These are phyloP conservation scores for Mollisiaceae sp. DNA, from an alignment of 2,329 filamentous ascomycete genomes.

Conservation along the genomic window DNA sequence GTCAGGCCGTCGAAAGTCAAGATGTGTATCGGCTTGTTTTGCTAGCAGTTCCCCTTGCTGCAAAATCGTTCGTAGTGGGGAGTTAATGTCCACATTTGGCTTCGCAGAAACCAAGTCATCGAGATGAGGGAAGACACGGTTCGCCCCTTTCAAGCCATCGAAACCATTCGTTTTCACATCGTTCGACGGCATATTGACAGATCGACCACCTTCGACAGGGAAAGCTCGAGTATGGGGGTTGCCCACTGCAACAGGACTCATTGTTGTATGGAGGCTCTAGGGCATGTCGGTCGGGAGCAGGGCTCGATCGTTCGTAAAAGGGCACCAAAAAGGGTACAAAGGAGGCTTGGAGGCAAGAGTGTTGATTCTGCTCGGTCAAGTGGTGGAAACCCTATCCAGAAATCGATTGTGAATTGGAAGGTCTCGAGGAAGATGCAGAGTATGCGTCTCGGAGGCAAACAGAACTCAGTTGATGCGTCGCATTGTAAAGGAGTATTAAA, in stretches of 20 bases:
- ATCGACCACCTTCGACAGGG: conserved; percentile 35
- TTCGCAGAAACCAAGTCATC: conserved; percentile 48
- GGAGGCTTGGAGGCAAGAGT: background rate
- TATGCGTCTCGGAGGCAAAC: background rate
- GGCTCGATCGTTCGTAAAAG: background rate
- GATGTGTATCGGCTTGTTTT: conserved; percentile 63
- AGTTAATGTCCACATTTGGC: conserved; percentile 41
- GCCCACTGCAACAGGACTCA: conserved; percentile 41
- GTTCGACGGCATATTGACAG: conserved; percentile 30
- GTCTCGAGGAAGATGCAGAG: background rate
- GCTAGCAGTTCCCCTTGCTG: conserved; percentile 58
- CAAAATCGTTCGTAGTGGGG: conserved; percentile 59
- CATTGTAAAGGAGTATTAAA: conserved; percentile 4
- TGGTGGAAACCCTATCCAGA: background rate
- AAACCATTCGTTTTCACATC: conserved; percentile 24
- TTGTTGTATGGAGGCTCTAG: conserved; percentile 23
- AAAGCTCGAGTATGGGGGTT: conserved; percentile 33
- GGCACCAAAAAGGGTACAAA: background rate
- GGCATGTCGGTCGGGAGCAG: conserved; percentile 8
- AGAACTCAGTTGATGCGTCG: background rate
- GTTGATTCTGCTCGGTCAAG: background rate
- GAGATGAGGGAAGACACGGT: conserved; percentile 47
- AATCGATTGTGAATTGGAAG: background rate
- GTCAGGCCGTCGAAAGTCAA: conserved; percentile 71
- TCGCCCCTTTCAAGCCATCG: conserved; percentile 30